phyloP scores from a whole-genome alignment of 148 eudicot genomes.

The Diospyros kaki region DNA sequence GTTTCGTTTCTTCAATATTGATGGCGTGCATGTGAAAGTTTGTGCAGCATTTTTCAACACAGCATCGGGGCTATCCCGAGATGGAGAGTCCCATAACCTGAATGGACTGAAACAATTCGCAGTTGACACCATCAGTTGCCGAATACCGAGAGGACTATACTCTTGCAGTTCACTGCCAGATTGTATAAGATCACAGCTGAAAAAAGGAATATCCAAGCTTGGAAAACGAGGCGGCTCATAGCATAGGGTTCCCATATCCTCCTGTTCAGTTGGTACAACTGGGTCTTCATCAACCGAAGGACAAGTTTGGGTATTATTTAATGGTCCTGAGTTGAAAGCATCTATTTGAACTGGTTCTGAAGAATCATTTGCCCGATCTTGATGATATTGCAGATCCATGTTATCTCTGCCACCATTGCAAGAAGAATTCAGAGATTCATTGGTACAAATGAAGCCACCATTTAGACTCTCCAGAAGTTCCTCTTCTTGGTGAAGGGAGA shows the following conservation, averaged over 20 bases:
- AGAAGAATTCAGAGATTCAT: slow-evolving; percentile 23
- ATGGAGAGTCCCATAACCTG: slow-evolving; percentile 86
- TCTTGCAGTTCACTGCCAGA: slow-evolving; percentile 71
- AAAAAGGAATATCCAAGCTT: slow-evolving; percentile 81
- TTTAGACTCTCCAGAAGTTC: slow-evolving; percentile 26
- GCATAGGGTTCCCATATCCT: slow-evolving; percentile 58
- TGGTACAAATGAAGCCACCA: slow-evolving; percentile 28
- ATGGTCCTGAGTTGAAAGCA: slow-evolving; percentile 40
- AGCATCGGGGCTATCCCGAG: slow-evolving; percentile 69
- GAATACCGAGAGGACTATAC: slow-evolving; percentile 91
- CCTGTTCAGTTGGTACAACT: slow-evolving; percentile 22
- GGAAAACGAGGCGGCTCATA: slow-evolving; percentile 94
- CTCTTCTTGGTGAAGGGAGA: slow-evolving; percentile 32
- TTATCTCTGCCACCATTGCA: slow-evolving; percentile 22
- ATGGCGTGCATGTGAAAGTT: slow-evolving; percentile 73
- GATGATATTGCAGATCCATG: slow-evolving; percentile 27
- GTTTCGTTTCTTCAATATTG: slow-evolving; percentile 84
- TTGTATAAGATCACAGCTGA: slow-evolving; percentile 88
- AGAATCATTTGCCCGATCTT: slow-evolving; percentile 25
- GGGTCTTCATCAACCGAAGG: slow-evolving; percentile 29
- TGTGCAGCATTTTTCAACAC: slow-evolving; percentile 84
- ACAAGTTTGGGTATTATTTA: slow-evolving; percentile 27
- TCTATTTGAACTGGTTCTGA: slow-evolving; percentile 45
- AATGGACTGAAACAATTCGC: slow-evolving; percentile 53
- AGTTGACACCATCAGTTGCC: slow-evolving; percentile 71